A percentile compares a stretch with the other conserved stretches of the same genome.
Evolutionary conservation across 2,329 filamentous ascomycete species (phyloP).

Genomic region (Fusarium citri): DNA sequence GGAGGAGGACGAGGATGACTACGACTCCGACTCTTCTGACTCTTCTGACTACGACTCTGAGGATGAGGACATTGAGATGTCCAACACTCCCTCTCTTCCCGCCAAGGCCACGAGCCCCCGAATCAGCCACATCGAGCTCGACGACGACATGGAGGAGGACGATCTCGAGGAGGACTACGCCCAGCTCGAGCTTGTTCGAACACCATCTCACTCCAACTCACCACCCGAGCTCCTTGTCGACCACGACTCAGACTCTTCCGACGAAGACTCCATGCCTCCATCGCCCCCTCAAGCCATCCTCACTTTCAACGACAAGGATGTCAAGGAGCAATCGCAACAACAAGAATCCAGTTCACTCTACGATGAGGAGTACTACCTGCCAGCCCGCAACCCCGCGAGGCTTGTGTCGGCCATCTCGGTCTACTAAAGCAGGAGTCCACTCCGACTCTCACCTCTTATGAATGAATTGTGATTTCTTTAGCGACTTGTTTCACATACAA

Average conservation of each 20-base stretch:
- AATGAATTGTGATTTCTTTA: slow-evolving; percentile 42
- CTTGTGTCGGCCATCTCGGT: slow-evolving; percentile 68
- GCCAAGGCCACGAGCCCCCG: slow-evolving; percentile 53
- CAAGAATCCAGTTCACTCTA: slow-evolving; percentile 57
- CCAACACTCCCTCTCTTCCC: slow-evolving; percentile 58
- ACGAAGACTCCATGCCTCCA: slow-evolving; percentile 81
- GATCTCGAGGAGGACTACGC: slow-evolving; percentile 74
- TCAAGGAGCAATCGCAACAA: slow-evolving; percentile 56
- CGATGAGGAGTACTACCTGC: slow-evolving; percentile 66
- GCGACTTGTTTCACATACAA: slow-evolving; percentile 43
- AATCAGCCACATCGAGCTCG: slow-evolving; percentile 53
- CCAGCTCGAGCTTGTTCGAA: slow-evolving; percentile 75
- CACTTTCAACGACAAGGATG: slow-evolving; percentile 70
- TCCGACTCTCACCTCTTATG: slow-evolving; percentile 5
- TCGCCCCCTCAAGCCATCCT: slow-evolving; percentile 71
- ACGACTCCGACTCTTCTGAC: slow-evolving; percentile 71
- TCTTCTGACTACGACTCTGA: slow-evolving; percentile 61
- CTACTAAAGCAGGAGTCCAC: slow-evolving; percentile 57
- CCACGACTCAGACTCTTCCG: slow-evolving; percentile 76
- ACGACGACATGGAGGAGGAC: slow-evolving; percentile 62
- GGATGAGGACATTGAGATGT: slow-evolving; percentile 70
- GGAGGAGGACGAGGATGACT: slow-evolving; percentile 79
- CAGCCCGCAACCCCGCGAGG: slow-evolving; percentile 62
- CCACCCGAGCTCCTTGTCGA: slow-evolving; percentile 74
- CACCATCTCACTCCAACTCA: slow-evolving; percentile 72